Base-by-base conservation (phyloP, 192 early-diverging fungal genomes). In the Coemansia sp. region DNA sequence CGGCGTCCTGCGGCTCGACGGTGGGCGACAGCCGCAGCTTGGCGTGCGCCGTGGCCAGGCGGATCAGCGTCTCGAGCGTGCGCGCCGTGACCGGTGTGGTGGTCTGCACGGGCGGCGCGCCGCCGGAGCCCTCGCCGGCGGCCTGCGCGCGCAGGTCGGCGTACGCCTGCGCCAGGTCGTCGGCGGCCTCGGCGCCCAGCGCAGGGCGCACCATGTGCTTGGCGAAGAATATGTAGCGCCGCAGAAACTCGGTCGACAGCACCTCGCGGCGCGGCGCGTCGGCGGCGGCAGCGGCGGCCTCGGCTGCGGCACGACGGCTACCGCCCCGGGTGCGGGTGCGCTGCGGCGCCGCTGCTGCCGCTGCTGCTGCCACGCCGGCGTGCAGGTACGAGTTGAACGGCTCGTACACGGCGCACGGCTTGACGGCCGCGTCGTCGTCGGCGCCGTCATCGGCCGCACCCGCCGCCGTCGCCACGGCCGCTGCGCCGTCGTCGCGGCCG, bases 51-150 rank as follows among this genome's bases (percentile, higher is more conserved):
- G 96, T 95, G 1, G 94, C 86, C 55, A 99, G 74, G 78, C 96
- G 92, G 66, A 99, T 96, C 38, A 99, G 81, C 3, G 96, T 98
- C 74, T 99, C 96, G 17, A 99, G 81, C 15, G 96, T 96, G 84
- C 96, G 92, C n/a, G 94, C 87, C 11, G 96, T 99, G 57, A 98
- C 84, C n/a, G 96, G 96, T 30, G 93, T 83, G 1, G 95, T 96
- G 80, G 92, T 87, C 73, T 91, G 83, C 60, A 87, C 87, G 21
- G 85, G 79, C 9, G 84, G 83, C 17, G 87, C 81, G 15, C 59
- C 66, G 0, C 59, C 67, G n/a, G 63, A 21, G 0, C 49, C 48
- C 69, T 71, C 61, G 24, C 69, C 65, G 55, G 87, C 84, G 15
- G 86, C 84, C 56, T 89, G 82, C 39, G 89, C 88, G 56, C 96